phyloP scores from a whole-genome alignment of 2,329 filamentous ascomycete genomes.

The Cryphonectria radicalis region DNA sequence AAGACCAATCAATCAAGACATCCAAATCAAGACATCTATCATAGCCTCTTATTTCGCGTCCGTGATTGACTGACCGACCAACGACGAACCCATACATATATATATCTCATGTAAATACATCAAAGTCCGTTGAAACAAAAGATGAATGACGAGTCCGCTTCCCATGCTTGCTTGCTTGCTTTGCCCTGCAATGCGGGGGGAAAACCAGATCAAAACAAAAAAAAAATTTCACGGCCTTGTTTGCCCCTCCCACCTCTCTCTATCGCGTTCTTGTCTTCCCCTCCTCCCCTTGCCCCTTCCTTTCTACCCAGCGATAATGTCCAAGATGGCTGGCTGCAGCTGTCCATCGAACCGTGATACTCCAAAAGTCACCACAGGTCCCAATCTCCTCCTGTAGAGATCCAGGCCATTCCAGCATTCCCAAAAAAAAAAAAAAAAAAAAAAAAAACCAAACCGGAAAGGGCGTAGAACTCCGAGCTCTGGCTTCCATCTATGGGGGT shows the following conservation, averaged over 20 bases:
- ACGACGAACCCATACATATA: slow-evolving; percentile 21
- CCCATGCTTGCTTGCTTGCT: slow-evolving; percentile 15
- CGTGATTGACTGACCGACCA: slow-evolving; percentile 9
- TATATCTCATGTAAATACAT: slow-evolving; percentile 22
- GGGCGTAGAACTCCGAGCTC: slow-evolving; percentile 9
- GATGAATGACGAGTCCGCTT: slow-evolving; percentile 13
- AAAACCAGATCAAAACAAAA: slow-evolving; percentile 10
- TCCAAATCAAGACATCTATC: slow-evolving; percentile 20
- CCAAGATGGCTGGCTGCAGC: slow-evolving; percentile 7
- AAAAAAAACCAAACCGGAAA: background rate
- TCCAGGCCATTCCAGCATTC: slow-evolving; percentile 20
- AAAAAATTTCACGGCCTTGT: background rate
- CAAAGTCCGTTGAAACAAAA: slow-evolving; percentile 21
- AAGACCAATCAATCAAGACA: background rate
- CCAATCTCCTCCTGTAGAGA: slow-evolving; percentile 7
- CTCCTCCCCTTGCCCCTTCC: background rate
- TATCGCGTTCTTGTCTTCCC: background rate
- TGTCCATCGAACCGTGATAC: background rate
- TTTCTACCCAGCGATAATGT: background rate
- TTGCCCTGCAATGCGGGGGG: slow-evolving; percentile 14
- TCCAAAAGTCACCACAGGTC: background rate
- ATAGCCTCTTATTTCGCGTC: slow-evolving; percentile 24
- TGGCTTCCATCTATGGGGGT: slow-evolving; percentile 24
- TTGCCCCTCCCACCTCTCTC: background rate
- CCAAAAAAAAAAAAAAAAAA: slow-evolving; percentile 3